phyloP scores from a whole-genome alignment of 164 flowering plant species.

The Nymphaea colorata region DNA sequence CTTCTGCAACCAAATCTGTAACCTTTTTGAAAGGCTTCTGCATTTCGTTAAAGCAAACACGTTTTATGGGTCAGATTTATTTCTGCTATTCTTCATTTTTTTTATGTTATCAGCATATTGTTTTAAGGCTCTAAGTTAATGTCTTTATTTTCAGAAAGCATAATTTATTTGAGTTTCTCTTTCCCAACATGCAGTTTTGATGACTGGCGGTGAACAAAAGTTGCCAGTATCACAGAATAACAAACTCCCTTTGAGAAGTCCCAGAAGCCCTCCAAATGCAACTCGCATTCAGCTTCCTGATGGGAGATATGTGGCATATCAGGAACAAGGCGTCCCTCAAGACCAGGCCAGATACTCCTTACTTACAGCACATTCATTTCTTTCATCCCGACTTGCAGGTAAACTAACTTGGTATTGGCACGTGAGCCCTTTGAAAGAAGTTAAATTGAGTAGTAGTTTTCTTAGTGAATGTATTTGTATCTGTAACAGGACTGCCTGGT shows the following conservation, averaged over 20 bases:
- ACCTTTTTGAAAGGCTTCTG: background rate
- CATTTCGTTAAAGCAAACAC: background rate
- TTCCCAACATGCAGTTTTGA: conserved; percentile 36
- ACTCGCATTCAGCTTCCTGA: conserved; percentile 62
- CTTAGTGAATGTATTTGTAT: too few species aligned
- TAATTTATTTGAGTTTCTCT: background rate
- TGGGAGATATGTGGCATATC: conserved; percentile 80
- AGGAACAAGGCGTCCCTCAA: conserved; percentile 63
- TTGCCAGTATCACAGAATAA: conserved; percentile 24
- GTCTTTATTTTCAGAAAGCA: background rate
- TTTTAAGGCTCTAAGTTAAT: too few species aligned
- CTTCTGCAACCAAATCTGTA: background rate
- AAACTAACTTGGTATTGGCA: conserved; percentile 1
- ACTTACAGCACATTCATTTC: conserved; percentile 70
- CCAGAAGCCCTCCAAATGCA: conserved; percentile 70
- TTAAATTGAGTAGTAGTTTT: background rate
- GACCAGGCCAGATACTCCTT: conserved; percentile 63
- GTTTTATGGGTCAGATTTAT: too few species aligned
- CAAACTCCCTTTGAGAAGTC: conserved; percentile 22
- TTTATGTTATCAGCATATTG: too few species aligned
- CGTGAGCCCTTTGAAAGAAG: background rate
- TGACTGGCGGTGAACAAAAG: conserved; percentile 23
- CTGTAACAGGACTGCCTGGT: conserved; percentile 59
- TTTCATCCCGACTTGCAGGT: conserved; percentile 91
- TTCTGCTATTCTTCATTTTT: too few species aligned